Percentiles rank a stretch among this genome's conserved stretches.
Conservation (phyloP, 225 moss, liverwort and hornwort species). For the Anthoceros angustus region DNA sequence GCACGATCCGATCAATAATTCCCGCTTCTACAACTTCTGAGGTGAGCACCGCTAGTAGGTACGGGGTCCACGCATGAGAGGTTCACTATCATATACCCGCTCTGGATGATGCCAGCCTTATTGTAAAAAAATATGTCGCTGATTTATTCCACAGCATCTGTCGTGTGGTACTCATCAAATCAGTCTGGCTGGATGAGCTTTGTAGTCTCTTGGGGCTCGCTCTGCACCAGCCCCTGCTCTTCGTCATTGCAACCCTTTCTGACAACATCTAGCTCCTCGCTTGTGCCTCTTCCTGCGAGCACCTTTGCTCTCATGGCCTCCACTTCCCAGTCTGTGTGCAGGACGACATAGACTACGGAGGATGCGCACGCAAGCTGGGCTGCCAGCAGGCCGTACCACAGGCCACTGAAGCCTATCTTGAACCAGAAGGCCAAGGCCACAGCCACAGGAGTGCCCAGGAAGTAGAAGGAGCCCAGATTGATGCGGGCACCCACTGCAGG, state of each 20-base stretch:
- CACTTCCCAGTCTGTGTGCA: slow-evolving; percentile 29
- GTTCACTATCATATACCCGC: background rate
- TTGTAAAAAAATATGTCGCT: background rate
- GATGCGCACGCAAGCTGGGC: slow-evolving; percentile 76
- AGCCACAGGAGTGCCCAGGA: slow-evolving; percentile 80
- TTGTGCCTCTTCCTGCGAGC: slow-evolving; percentile 12
- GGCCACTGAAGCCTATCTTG: slow-evolving; percentile 58
- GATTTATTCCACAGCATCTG: slow-evolving; percentile 1
- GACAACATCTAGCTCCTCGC: background rate
- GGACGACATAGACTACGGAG: slow-evolving; percentile 28
- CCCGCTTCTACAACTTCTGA: background rate
- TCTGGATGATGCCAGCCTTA: background rate
- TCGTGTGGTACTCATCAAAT: background rate
- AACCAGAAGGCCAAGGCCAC: slow-evolving; percentile 75
- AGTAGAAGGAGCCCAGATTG: slow-evolving; percentile 72
- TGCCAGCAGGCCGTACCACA: slow-evolving; percentile 84
- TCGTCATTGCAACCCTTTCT: background rate
- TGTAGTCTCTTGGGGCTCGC: background rate
- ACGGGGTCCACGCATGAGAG: background rate
- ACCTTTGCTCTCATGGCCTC: slow-evolving; percentile 32
- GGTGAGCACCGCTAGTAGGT: background rate
- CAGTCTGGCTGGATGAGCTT: background rate
- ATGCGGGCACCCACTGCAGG: slow-evolving; percentile 65
- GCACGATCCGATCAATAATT: background rate
- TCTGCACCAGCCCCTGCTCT: background rate